Conservation (phyloP, 495 filamentous ascomycete species). For the Podospora sp. region DNA sequence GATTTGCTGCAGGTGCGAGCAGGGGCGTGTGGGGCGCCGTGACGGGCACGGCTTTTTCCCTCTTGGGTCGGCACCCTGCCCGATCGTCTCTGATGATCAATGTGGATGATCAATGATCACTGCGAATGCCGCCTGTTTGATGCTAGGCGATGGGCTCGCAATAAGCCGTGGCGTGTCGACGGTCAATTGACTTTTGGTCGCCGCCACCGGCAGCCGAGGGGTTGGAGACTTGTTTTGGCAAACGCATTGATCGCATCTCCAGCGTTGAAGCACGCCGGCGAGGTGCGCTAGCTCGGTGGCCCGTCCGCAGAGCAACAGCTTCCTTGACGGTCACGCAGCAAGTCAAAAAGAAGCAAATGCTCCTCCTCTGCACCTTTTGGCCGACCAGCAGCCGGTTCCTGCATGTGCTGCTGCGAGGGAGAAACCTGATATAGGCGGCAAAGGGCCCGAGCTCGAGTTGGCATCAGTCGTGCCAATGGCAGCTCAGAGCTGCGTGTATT, state of each 20-base stretch:
- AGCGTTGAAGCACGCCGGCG: slow-evolving; percentile 11
- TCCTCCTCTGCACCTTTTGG: neutral
- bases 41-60: neutral
- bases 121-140: neutral
- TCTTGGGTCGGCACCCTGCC: neutral
- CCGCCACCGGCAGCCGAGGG: neutral
- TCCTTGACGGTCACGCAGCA: neutral
- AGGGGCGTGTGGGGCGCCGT: neutral
- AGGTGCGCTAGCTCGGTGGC: slow-evolving; percentile 12
- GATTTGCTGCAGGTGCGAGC: slow-evolving; percentile 15
- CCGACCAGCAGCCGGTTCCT: slow-evolving; percentile 11
- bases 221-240: too few relatives aligned
- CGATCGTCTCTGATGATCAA: neutral
- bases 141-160: neutral
- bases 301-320: slow-evolving; percentile 7
- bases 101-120: neutral
- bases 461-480: slow-evolving; percentile 14
- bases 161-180: neutral
- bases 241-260: slow-evolving; percentile 5
- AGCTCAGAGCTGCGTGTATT: slow-evolving; percentile 12
- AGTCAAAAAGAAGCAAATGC: slow-evolving; percentile 12
- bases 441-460: slow-evolving; percentile 6
- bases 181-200: neutral
- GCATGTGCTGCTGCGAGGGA: neutral
- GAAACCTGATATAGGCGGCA: slow-evolving; percentile 11